These are phyloP conservation scores for Solanum lignicaule DNA, from an alignment of 257 asterid genomes.

Conservation along the genomic window DNA sequence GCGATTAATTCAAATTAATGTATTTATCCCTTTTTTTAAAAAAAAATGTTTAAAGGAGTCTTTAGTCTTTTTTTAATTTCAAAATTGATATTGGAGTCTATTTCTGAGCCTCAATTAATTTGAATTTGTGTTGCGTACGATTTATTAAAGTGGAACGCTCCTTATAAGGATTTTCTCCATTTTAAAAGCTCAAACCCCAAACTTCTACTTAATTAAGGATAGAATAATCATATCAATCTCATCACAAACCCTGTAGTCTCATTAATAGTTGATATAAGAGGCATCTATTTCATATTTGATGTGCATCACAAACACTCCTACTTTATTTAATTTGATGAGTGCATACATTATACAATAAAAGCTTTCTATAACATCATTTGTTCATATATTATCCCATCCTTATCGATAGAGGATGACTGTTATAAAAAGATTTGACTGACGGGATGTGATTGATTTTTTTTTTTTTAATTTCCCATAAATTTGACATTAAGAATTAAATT, in stretches of 20 bases:
- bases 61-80: not conserved
- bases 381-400: not conserved
- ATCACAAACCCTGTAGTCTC: not conserved
- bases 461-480: not conserved
- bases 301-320: not conserved
- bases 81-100: not conserved
- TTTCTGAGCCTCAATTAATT: not conserved
- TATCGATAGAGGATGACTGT: not conserved
- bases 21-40: no score
- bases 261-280: not conserved
- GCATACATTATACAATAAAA: not conserved
- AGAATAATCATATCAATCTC: not conserved
- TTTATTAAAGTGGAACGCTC: fast-evolving
- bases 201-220: not conserved
- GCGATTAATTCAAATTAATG: not conserved
- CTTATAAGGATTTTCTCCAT: not conserved
- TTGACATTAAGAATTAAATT: not conserved
- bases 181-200: not conserved
- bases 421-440: not conserved
- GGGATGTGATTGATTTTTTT: not conserved
- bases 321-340: not conserved
- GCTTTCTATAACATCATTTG: no score
- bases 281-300: not conserved
- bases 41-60: not conserved
- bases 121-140: not conserved